These are phyloP conservation scores for Candida anglica DNA, from an alignment of 805 yeast genomes.

Conservation along the genomic window DNA sequence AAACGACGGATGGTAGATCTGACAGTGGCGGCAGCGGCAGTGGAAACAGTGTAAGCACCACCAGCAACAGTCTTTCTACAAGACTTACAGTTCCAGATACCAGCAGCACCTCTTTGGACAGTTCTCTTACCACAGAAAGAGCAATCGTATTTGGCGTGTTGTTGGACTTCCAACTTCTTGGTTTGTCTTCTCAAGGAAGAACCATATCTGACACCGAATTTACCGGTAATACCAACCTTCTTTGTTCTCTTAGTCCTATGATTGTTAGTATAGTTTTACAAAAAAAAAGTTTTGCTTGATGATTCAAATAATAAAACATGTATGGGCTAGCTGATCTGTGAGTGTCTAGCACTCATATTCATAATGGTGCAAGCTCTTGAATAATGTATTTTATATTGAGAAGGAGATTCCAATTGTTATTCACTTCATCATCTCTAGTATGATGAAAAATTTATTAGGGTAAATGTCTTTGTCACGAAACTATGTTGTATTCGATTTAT, in stretches of 20 bases:
- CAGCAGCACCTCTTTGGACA: constrained; percentile 96
- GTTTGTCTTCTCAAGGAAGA: constrained; percentile 99
- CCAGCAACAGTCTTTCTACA: constrained; percentile 98
- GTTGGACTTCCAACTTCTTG: constrained; percentile 98
- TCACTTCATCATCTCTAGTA: background rate
- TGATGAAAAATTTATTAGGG: background rate
- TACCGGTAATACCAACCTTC: constrained; percentile 99
- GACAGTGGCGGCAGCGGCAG: constrained; percentile 99
- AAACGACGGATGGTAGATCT: constrained; percentile 99
- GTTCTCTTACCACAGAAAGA: constrained; percentile 99
- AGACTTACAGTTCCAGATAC: constrained; percentile 97
- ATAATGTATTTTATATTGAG: too few species aligned
- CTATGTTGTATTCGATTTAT: background rate
- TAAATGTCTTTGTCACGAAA: background rate
- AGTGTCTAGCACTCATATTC: too few species aligned
- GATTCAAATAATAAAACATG: background rate
- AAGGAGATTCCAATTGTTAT: background rate
- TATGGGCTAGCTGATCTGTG: background rate
- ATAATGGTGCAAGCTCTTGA: background rate
- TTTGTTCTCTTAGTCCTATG: constrained; percentile 99
- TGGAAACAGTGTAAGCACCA: constrained; percentile 99
- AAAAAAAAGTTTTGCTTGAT: background rate
- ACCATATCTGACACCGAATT: constrained; percentile 99
- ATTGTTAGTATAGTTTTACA: constrained; percentile 35
- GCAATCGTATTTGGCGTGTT: constrained; percentile 98